Evolutionary conservation across 2,329 filamentous ascomycete species (phyloP), one percentile per base, ranked within the genome.

Genomic region (Aureobasidium subglaciale): DNA sequence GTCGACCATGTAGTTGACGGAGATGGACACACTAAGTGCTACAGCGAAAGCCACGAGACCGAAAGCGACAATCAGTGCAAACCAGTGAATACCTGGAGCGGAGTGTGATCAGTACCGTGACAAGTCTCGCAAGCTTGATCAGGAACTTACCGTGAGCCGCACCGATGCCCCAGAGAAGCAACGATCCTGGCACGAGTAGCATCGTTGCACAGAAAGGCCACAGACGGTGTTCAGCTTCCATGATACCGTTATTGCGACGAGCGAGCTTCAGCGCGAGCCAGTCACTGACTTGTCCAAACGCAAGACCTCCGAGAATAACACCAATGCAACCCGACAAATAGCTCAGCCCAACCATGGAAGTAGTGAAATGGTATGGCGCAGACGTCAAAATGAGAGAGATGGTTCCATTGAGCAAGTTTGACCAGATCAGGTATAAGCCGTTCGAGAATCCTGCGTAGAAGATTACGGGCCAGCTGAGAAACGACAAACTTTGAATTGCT

Each of bases 201-300:
- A 72, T 54, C 38, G 69, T 69, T 2, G 67, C 60, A 0, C 61
- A 42, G 24, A 70, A 70, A 8, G 69, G 67, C 70, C 71, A 75
- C 1, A 73, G 63, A 10, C 71, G 68, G 22, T 71, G 64, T 54
- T 73, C 71, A 5, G 71, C 68, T 59, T 73, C 71, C 68, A 71
- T 70, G 24, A 71, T 62, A 8, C 71, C 71, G 10, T 65, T 65
- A 46, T 75, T 75, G 27, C 71, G 67, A 5, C 71, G 67, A 0
- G 74, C 71, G 3, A 76, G 62, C 41, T 57, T 63, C 15, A 72
- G 57, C 1, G 68, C 67, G 30, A 73, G 62, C 66, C 68, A 71
- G 58, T 73, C 70, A 34, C 70, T 70, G 55, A 72, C 66, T 6
- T 64, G 61, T 22, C 71, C 71, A 11, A 70, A 68, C 38, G 69